These are phyloP conservation scores for Beauveria bassiana DNA, from an alignment of 2,329 filamentous ascomycete species.

Conservation along the genomic window DNA sequence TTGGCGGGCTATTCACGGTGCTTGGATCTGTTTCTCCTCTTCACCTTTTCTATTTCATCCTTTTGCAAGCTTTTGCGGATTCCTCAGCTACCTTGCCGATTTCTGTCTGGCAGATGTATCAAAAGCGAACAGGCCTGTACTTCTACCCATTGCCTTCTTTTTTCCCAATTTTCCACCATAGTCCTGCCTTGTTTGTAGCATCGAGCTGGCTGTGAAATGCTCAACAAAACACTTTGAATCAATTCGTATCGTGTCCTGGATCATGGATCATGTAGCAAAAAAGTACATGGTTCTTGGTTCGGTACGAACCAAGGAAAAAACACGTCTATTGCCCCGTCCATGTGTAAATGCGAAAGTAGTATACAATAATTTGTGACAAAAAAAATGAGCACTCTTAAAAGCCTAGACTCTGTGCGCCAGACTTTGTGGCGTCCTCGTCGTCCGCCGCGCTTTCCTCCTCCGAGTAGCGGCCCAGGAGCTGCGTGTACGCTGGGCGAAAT, in stretches of 20 bases:
- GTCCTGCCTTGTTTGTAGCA: background rate
- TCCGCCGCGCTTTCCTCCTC: constrained; percentile 21
- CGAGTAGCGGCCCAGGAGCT: constrained; percentile 38
- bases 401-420: constrained; percentile 14
- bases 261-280: background rate
- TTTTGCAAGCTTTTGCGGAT: background rate
- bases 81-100: background rate
- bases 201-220: background rate
- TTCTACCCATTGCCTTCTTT: background rate
- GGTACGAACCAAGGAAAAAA: background rate
- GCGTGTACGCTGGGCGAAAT: constrained; percentile 44
- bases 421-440: constrained; percentile 19
- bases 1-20: background rate
- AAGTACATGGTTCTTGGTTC: background rate
- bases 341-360: background rate
- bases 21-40: background rate
- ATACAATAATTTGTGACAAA: background rate
- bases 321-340: background rate
- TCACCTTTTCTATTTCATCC: background rate
- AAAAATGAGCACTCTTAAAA: background rate
- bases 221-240: background rate
- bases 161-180: background rate
- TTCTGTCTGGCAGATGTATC: background rate
- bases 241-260: too few species aligned
- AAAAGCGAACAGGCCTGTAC: too few species aligned